Evolutionary conservation across 2,329 filamentous ascomycete species (phyloP), one percentile per base, ranked within the genome.

Genomic region (Anthostomella pinea): DNA sequence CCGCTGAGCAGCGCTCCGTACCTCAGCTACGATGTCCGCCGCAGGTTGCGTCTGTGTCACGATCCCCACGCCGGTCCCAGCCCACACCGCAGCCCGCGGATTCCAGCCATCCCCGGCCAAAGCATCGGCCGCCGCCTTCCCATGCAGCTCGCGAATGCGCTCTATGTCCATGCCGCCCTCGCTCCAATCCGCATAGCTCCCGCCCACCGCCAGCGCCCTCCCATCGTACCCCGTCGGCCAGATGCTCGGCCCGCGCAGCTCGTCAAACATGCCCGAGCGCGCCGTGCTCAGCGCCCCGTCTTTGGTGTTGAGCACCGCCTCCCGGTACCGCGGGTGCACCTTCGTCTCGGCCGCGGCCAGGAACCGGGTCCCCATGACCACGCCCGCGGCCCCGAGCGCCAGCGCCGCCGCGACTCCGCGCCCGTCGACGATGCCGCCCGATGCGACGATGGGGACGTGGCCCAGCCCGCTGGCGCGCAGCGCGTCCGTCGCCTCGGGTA

Each of bases 301-400:
- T 7, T 18, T 33, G n/a, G 19, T 33, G 13, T 11, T 3, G 11
- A 71, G 40, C 0, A 70, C 57, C 33, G 67, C 68, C n/a, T 63
- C 45, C 33, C 66, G 67, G 29, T 70, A 70, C 1, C 63, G 65
- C 36, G 54, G 57, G 31, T 46, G 53, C 22, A 70, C 62, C 6
- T 64, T 59, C 1, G 67, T 56, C 45, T 71, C 67, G 0, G 39
- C 50, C 1, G 63, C 50, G 0, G 77, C 78, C 1, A 85, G 67
- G 38, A 83, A 80, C 6, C 79, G 68, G 1, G 82, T 85, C 0
- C 83, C 83, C 65, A 86, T 68, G 0, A 69, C 75, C 0, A 72
- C 67, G 0, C 76, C 81, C 0, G 62, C 56, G 1, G 75, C 73
- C 0, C 77, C 75, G 1, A 79, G 61, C 1, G 64, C 57, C 9